Conservation (phyloP, 306 rosid genomes). For the Dalbergia oliveri region DNA sequence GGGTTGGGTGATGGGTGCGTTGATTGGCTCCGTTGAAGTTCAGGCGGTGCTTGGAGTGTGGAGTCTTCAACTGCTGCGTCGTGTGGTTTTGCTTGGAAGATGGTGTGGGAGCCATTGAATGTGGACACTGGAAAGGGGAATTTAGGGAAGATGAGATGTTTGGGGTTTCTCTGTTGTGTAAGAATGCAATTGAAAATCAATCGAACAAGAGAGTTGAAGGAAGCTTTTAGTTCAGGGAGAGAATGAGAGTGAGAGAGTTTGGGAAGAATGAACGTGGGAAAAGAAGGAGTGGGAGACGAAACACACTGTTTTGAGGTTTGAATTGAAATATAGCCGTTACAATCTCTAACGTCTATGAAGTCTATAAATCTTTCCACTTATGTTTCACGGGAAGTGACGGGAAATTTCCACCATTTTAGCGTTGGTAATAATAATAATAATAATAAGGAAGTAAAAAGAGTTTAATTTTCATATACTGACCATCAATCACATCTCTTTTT, state of each 20-base stretch:
- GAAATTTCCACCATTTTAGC: too few species aligned
- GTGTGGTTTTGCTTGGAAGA: conserved; percentile 68
- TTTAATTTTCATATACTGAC: too few species aligned
- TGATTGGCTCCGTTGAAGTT: conserved; percentile 59
- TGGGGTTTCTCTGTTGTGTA: not conserved
- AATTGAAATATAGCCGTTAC: conserved; percentile 64
- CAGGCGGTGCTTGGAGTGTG: conserved; percentile 85
- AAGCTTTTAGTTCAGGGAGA: not conserved
- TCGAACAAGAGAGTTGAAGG: not conserved
- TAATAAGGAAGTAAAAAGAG: too few species aligned
- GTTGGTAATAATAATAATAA: too few species aligned
- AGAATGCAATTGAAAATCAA: not conserved
- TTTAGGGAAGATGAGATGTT: not conserved
- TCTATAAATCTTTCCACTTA: not conserved
- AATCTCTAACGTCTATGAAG: conserved; percentile 53
- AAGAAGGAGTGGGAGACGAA: not conserved
- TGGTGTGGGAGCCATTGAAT: conserved; percentile 90
- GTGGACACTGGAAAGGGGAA: too few species aligned
- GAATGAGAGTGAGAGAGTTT: not conserved
- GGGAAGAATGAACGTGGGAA: conserved; percentile 5
- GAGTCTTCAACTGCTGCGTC: conserved; percentile 61
- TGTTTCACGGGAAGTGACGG: not conserved
- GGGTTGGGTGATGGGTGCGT: conserved; percentile 63
- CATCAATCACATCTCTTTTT: too few species aligned
- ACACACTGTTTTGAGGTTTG: conserved; percentile 35